Evolutionary conservation across 805 yeast species (phyloP).

Genomic region (Candida manassasensis): DNA sequence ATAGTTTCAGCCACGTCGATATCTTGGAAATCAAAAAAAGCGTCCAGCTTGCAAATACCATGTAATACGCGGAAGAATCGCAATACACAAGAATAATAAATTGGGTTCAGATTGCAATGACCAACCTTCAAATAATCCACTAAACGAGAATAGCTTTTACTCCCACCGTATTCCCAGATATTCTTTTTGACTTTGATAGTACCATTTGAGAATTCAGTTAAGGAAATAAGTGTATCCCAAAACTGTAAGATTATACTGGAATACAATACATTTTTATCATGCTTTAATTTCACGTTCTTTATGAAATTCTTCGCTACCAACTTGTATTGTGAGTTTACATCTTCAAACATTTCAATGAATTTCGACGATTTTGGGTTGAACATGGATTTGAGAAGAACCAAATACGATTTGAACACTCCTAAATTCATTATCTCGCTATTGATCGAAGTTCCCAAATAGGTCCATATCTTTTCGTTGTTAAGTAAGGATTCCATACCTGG

Average conservation of each 20-base stretch:
- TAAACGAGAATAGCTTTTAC: slow-evolving; percentile 37
- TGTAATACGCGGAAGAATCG: slow-evolving; percentile 18
- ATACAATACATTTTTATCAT: slow-evolving; percentile 36
- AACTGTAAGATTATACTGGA: slow-evolving; percentile 46
- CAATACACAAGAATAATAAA: slow-evolving; percentile 37
- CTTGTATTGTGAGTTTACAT: slow-evolving; percentile 29
- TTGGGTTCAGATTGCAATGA: slow-evolving; percentile 47
- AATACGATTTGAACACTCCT: slow-evolving; percentile 26
- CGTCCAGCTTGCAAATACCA: not conserved
- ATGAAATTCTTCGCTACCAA: slow-evolving; percentile 41
- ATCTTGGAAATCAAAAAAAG: slow-evolving; percentile 5
- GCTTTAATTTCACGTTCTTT: slow-evolving; percentile 37
- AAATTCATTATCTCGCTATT: slow-evolving; percentile 24
- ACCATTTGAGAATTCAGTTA: slow-evolving; percentile 28
- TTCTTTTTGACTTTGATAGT: slow-evolving; percentile 36
- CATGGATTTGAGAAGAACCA: slow-evolving; percentile 17
- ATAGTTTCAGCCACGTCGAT: slow-evolving; percentile 6
- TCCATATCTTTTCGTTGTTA: slow-evolving; percentile 31
- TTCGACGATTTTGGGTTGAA: slow-evolving; percentile 15
- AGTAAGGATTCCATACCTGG: slow-evolving; percentile 18
- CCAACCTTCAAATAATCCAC: slow-evolving; percentile 48
- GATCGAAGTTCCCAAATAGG: slow-evolving; percentile 21
- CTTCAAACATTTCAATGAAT: slow-evolving; percentile 12
- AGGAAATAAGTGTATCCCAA: slow-evolving; percentile 40
- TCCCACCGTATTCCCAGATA: slow-evolving; percentile 51